Evolutionary conservation across 768 basidiomycete genomes (phyloP), one percentile per base, ranked within the genome.

Genomic region (Tulasnella sp.): DNA sequence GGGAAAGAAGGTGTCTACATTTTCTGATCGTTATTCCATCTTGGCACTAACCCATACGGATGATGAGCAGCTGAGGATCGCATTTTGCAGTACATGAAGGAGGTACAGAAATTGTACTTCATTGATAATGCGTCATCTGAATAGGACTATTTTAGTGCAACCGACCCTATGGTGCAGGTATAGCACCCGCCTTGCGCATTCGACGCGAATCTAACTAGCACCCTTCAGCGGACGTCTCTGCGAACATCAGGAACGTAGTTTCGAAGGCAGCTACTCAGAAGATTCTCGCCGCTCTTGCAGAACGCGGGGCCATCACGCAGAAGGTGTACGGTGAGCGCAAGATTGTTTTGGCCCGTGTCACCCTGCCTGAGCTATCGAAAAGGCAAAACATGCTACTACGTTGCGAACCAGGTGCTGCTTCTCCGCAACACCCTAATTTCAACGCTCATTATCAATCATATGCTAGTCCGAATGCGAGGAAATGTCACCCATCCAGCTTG

Each of bases 371-470:
- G 2, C 55, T 61, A 20, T 69, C 55, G 73, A 79, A 75, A 23
- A 95, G 93, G 93, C 13, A 95, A 98, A 84, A 92, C 90, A 2
- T 91, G 91, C 0, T 92, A 96, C 83, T 98, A 94, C 82, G 94
- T 96, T 16, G 90, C 90, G 46, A 95, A 95, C 75, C 86, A 86
- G 80, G 85, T 84, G 26, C 44, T 82, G 71, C 18, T 40, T n/a
- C 20, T 42, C 3, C 29, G 26, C 32, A 10, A 18, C 55, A 35
- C 32, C 32, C 26, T 78, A n/a, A 39, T 20, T 80, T 18, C 70
- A 29, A 26, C 77, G 44, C 44, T 37, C 61, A 55, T 39, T 44
- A 15, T 26, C 37, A 1, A 26, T 40, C 35, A 16, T 37, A 48
- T 26, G 32, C 11, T 92, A 97, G 84, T 87, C 88, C 23, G 90